Evolutionary conservation across 164 flowering plant genomes (phyloP).

Genomic region (Brasenia schreberi): DNA sequence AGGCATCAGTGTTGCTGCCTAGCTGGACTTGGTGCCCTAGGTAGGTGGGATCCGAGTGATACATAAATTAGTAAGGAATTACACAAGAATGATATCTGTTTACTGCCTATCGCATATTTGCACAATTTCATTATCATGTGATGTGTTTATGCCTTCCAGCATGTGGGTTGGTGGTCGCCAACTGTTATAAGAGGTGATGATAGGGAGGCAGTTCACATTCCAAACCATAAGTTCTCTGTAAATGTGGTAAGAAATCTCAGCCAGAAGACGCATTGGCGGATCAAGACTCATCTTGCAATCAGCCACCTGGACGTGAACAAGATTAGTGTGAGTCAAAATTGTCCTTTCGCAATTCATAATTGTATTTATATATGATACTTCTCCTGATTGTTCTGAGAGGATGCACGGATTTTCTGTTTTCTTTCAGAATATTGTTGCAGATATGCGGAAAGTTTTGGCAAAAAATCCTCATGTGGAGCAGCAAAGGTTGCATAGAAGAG

Average conservation of each 20-base stretch:
- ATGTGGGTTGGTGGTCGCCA: slow-evolving; percentile 99
- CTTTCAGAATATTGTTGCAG: slow-evolving; percentile 79
- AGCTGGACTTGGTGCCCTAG: too few species aligned
- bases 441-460: slow-evolving; percentile 95
- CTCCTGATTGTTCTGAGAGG: background rate
- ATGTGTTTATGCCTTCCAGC: slow-evolving; percentile 30
- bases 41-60: too few species aligned
- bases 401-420: background rate
- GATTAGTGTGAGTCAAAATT: slow-evolving; percentile 54
- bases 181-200: slow-evolving; percentile 94
- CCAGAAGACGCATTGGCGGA: slow-evolving; percentile 97
- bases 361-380: background rate
- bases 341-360: background rate
- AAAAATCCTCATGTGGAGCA: slow-evolving; percentile 98
- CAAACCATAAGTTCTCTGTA: slow-evolving; percentile 89
- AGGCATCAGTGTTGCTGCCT: too few species aligned
- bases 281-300: slow-evolving; percentile 84
- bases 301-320: slow-evolving; percentile 91
- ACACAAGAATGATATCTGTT: background rate
- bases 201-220: slow-evolving; percentile 95
- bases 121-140: background rate
- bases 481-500: slow-evolving; percentile 85
- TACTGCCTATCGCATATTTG: background rate
- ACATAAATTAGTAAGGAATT: too few species aligned
- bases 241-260: slow-evolving; percentile 91